Base-by-base conservation (phyloP, 2,329 filamentous ascomycete genomes). In the Fusarium equiseti region DNA sequence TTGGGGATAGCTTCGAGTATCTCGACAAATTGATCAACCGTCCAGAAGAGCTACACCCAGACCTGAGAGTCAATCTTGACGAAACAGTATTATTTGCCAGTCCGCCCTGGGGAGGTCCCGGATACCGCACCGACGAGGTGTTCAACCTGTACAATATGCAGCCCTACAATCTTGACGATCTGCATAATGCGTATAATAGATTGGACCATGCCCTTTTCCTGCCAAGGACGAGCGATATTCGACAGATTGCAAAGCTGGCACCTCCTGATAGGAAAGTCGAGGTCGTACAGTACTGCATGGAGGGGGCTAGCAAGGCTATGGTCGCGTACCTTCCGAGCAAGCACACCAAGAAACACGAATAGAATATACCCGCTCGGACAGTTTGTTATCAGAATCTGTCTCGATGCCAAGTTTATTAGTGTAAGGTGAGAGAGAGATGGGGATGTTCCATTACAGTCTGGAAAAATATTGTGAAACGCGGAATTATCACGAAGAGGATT, bases 221-320 rank as follows among this genome's bases (percentile, higher is more conserved):
- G 20, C 96, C 97, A 2, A 87, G 97, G 63, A 96, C 91, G 2
- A 95, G 93, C 67, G 90, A 97, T 78, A 79, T 97, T 55, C 87
- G 90, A 53, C 94, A 97, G 80, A 85, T 97, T 67, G 92, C 93
- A 6, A 85, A 80, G 70, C 76, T 91, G 32, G 83, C 81, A 2
- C 83, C 84, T 1, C 71, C 81, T 4, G 81, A 81, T 13, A 81
- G 79, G 26, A 92, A 91, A 81, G 84, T 93, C 20, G 89, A 91
- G 46, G 90, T 95, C 27, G 89, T 93, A 51, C 96, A 99, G 82
- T 98, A 98, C 78, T 97, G 95, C 77, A 93, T 97, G 83, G 87
- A 92, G 74, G 94, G 94, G 15, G 92, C 92, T 9, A 98, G 95
- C 80, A 98, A 98, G 81, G 92, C 91, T 57, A 80, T 91, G 79